Evolutionary conservation across 1,284 basidiomycete species (phyloP).

Genomic region (Trametes sp.): DNA sequence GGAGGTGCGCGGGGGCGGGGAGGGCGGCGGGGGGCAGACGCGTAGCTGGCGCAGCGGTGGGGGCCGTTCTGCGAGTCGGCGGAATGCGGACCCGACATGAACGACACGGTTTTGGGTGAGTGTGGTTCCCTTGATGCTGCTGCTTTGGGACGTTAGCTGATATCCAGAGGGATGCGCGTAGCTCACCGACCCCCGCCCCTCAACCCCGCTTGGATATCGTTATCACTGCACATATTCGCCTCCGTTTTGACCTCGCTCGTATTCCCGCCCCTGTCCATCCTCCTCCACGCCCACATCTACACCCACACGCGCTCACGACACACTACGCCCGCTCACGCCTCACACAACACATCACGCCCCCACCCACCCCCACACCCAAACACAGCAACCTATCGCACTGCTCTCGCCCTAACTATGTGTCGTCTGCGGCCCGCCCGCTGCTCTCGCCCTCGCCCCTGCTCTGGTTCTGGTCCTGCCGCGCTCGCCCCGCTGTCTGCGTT

Average conservation of each 20-base stretch:
- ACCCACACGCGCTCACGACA: background rate
- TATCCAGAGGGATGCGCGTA: no score
- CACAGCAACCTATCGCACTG: background rate
- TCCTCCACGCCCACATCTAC: background rate
- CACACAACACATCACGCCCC: no score
- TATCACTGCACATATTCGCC: background rate
- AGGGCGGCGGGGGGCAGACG: background rate
- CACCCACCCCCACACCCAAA: no score
- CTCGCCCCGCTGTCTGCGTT: background rate
- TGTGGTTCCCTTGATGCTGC: no score
- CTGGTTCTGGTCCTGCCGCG: background rate
- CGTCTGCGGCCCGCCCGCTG: background rate
- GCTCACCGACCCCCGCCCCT: background rate
- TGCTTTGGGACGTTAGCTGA: background rate
- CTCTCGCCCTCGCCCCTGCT: background rate
- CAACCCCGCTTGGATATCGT: background rate
- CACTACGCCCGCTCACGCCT: background rate
- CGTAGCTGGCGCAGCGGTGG: background rate
- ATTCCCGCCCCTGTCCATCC: background rate
- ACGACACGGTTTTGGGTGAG: no score
- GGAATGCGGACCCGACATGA: background rate
- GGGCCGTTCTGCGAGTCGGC: background rate
- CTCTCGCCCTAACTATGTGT: background rate
- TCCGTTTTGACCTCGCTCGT: no score
- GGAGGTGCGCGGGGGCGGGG: conserved; percentile 10